Base-by-base conservation (phyloP, 176 grass and related monocot genomes). In the Oryza longistaminata region DNA sequence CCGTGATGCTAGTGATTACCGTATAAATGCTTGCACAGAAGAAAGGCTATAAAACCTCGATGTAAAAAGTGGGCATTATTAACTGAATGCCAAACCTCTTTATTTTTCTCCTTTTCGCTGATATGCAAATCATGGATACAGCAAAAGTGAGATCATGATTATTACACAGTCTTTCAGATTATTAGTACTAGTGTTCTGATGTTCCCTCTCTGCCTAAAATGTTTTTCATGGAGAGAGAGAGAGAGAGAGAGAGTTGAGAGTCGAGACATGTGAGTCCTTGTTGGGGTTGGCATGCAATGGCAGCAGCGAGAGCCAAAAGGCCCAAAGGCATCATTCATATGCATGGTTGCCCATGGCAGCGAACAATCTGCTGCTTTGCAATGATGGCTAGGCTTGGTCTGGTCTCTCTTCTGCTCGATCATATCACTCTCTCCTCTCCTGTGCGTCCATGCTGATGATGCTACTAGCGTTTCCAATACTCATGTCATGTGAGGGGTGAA, bases 311-410 rank as follows among this genome's bases (percentile, higher is more conserved):
- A 64, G 50, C 29, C 75, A 74, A 7, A 62, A 43, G 42, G 58
- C 58, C 58, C 58, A 62, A 62, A 62, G 58, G 17, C 16, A 17
- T 58, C 50, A 58, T 58, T 17, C 66, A 52, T 16, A 52, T 17
- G 49, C 87, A 79, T 79, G 42, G 74, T 31, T 73, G 87, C 81
- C 45, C 61, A 89, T 74, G 75, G 62, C 76, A 89, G 70, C 34
- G 82, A 89, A 84, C 69, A 85, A 81, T 81, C 70, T 64, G 76
- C 62, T 74, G 69, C 46, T 7, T 81, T 16, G 87, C 64, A 81
- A 81, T 85, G 87, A 85, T 89, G 82, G 75, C 77, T 89, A n/a
- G 82, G 75, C 77, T 25, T 58, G 53, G 53, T 55, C 17, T 40
- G 39, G 39, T 55, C 31, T 67, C 77, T 21, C 60, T 12, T 13